Evolutionary conservation across 2,329 filamentous ascomycete genomes (phyloP).

Genomic region (Colletotrichum euphorbiae): DNA sequence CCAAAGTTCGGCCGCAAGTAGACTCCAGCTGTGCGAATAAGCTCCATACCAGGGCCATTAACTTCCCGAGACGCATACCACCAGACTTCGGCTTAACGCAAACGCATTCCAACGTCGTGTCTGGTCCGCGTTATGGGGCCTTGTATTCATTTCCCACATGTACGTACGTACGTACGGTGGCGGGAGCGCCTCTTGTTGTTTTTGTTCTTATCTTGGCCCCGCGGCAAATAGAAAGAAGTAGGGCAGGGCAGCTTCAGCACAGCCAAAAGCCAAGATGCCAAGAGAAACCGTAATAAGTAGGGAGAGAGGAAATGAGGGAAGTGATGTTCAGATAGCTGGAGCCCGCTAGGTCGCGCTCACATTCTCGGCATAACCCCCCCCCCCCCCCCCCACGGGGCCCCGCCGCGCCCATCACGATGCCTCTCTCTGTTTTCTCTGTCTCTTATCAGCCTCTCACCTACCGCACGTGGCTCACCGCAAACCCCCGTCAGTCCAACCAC

Average conservation of each 20-base stretch:
- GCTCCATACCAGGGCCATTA: conserved; percentile 5
- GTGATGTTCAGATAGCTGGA: neutral
- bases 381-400: too few species aligned
- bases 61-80: conserved; percentile 19
- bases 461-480: conserved; percentile 18
- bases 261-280: neutral
- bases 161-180: too few species aligned
- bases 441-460: conserved; percentile 6
- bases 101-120: neutral
- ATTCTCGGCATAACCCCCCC: conserved; percentile 16
- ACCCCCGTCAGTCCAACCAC: conserved; percentile 3
- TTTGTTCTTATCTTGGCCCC: too few species aligned
- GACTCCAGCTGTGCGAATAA: conserved; percentile 17
- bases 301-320: neutral
- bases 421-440: neutral
- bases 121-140: too few species aligned
- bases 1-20: too few species aligned
- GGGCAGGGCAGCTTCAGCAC: too few species aligned
- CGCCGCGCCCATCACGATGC: conserved; percentile 2
- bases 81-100: conserved; percentile 13
- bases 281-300: too few species aligned
- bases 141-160: too few species aligned
- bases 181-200: too few species aligned
- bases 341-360: conserved; percentile 15
- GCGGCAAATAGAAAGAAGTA: too few species aligned